Evolutionary conservation across 306 rosid species (phyloP), one percentile per base, ranked within the genome.

Genomic region (Quercus wislizeni): DNA sequence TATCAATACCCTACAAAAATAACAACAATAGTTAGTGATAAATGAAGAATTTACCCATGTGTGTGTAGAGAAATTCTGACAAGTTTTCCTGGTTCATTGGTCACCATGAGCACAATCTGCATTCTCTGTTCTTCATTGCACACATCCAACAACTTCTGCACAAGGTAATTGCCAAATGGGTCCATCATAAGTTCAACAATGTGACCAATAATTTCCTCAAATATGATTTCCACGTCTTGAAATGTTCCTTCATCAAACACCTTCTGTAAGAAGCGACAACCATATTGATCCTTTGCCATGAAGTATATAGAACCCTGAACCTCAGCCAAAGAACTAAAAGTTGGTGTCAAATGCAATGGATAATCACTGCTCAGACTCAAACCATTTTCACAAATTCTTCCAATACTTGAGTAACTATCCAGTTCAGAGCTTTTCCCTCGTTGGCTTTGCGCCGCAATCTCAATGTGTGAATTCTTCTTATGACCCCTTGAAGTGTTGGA

Each of bases 121-220:
- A 85, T 65, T 19, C 83, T 88, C 76, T 90, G 94, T 5, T 90
- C 82, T 74, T 89, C 89, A 18, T 33, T 74, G 73, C 93, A 90
- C 21, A 80, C 83, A 14, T 85, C 93, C 78, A 93, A 78, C 73
- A 93, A 75, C 85, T 91, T 93, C 84, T 93, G 98, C 77, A 93
- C 90, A 41, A 93, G 92, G 81, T 91, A 93, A 84, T 93, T 93
- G 10, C 94, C 98, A 59, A 90, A 93, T 19, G 94, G 91, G 71
- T 93, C 85, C 67, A 72, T 75, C 87, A 87, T 90, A 28, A 93
- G 97, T 33, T 93, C 97, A 35, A 81, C 86, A 55, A 87, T 89
- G 79, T 86, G 87, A 31, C 73, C 76, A 46, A 90, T 78, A 49
- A 93, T 82, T 49, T 87, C 88, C 20, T 78, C 74, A 71, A 90